Base-by-base conservation (phyloP, 2,329 filamentous ascomycete species). In the Trichophyton verrucosum region DNA sequence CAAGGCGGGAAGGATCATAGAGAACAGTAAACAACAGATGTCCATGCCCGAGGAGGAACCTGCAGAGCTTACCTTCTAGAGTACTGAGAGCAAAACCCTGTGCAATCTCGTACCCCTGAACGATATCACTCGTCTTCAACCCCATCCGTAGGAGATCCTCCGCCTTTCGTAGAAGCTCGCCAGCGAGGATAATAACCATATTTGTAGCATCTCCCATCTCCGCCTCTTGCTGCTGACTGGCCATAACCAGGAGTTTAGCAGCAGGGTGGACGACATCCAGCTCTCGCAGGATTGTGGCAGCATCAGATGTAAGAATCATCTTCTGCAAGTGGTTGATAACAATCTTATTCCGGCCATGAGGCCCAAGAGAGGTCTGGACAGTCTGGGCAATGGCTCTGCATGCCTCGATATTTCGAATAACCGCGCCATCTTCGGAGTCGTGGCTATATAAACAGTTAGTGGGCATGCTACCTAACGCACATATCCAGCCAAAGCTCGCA, bases 241-340 rank as follows among this genome's bases (percentile, higher is more conserved):
- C 92, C 95, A 99, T 99, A 69, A 99, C 94, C 60, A 99, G 80
- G 66, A 99, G 82, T 80, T 99, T 99, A 58, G 94, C 95, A 61
- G 94, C 94, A 64, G 95, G 94, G 79, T 99, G 94, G 61, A 99
- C 91, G 65, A 99, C 94, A 72, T 99, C 94, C 75, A 99, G 85
- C 79, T 99, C 95, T 71, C 91, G 87, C 68, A 99, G 83, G 73
- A 99, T 99, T 49, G 94, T 97, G 66, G 94, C 94, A 66, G 94
- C 94, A 73, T 99, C 94, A 63, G 91, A 97, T 68, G 95, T 99
- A 66, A 99, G 82, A 69, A 96, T 95, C 94, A 99, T 96, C 82
- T 99, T 99, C 77, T 96, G 90, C 65, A 99, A 82, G 79, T 99
- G 95, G 81, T 99, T 99, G 82, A 99, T 97, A 79, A 99, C 90